Conservation (phyloP, 257 asterid genomes). For the Forsythia suspensa region DNA sequence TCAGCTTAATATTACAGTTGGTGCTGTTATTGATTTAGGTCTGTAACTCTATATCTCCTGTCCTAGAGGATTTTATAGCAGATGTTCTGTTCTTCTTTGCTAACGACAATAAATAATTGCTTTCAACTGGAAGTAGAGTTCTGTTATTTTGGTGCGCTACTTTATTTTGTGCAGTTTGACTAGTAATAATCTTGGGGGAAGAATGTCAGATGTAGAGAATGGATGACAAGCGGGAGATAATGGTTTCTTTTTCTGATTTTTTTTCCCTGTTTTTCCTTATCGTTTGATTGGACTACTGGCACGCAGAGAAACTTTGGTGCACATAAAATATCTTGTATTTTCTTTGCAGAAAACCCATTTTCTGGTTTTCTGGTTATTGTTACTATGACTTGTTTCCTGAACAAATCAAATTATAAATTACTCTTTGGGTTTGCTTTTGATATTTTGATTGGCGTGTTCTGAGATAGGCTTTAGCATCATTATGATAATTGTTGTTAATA, state of each 20-base stretch:
- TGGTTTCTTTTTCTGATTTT: neutral
- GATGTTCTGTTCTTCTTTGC: neutral
- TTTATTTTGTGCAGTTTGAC: conserved; percentile 1
- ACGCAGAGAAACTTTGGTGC: neutral
- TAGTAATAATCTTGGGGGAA: neutral
- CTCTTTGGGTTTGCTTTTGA: neutral
- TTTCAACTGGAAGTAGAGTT: conserved; percentile 9
- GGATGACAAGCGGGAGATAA: neutral
- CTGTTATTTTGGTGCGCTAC: conserved; percentile 3
- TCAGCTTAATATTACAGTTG: neutral
- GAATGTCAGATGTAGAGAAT: neutral
- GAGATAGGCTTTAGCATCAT: neutral
- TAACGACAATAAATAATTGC: neutral
- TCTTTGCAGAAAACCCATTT: neutral
- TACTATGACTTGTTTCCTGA: neutral
- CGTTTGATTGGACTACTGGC: neutral
- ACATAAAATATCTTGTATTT: neutral
- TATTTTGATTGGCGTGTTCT: neutral
- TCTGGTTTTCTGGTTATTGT: neutral
- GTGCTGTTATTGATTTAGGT: neutral
- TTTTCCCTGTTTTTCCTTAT: neutral
- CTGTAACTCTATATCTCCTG: neutral
- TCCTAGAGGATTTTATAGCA: neutral
- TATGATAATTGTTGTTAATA: neutral
- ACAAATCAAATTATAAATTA: neutral